phyloP scores from a whole-genome alignment of 2,329 filamentous ascomycete species.

The Penicillium oxalicum region DNA sequence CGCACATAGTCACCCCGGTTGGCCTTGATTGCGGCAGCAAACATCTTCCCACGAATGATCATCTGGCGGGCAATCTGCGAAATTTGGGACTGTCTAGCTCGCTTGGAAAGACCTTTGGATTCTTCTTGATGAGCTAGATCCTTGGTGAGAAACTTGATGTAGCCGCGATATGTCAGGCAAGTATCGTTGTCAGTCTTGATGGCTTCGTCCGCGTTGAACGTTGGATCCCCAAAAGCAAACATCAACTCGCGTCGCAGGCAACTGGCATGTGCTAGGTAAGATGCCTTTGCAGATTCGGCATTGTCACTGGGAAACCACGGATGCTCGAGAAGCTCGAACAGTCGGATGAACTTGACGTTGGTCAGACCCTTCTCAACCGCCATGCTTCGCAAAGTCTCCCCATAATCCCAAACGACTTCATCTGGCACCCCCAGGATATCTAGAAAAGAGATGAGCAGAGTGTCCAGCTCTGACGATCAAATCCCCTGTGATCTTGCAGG shows the following conservation, averaged over 20 bases:
- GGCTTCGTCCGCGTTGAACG: slow-evolving; percentile 21
- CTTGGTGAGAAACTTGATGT: slow-evolving; percentile 26
- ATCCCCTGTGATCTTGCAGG: too few relatives aligned
- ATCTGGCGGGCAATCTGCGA: slow-evolving; percentile 21
- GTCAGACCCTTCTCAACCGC: slow-evolving; percentile 27
- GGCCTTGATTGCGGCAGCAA: slow-evolving; percentile 24
- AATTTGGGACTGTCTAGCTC: slow-evolving; percentile 14
- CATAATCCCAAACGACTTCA: slow-evolving; percentile 39
- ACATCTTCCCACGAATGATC: slow-evolving; percentile 25
- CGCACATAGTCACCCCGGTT: slow-evolving; percentile 25
- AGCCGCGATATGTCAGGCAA: slow-evolving; percentile 25
- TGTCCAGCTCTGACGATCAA: neutral
- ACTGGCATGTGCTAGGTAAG: slow-evolving; percentile 21
- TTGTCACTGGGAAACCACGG: slow-evolving; percentile 18
- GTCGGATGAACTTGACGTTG: slow-evolving; percentile 33
- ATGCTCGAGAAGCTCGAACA: slow-evolving; percentile 33
- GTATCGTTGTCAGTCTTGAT: slow-evolving; percentile 26
- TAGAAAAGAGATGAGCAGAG: neutral
- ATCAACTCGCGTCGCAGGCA: slow-evolving; percentile 24
- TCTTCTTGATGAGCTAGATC: slow-evolving; percentile 20
- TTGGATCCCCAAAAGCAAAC: slow-evolving; percentile 21
- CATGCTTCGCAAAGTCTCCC: slow-evolving; percentile 33
- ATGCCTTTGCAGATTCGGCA: slow-evolving; percentile 19
- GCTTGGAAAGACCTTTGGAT: slow-evolving; percentile 13
- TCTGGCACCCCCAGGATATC: slow-evolving; percentile 41